These are phyloP conservation scores for Teratosphaeria nubilosa DNA, from an alignment of 2,329 filamentous ascomycete species.

Conservation along the genomic window DNA sequence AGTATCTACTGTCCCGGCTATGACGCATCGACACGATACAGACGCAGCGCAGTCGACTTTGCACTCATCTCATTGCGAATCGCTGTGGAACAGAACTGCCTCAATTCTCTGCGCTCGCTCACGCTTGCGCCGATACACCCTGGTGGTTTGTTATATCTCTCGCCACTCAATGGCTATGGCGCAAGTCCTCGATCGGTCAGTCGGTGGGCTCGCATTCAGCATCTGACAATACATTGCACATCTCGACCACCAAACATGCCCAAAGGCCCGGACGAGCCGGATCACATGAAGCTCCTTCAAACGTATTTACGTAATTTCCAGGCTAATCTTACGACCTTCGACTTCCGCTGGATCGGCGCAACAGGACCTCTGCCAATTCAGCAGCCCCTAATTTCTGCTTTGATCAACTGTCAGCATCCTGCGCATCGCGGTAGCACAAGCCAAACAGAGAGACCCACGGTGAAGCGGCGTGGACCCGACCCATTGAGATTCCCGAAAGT, in stretches of 20 bases:
- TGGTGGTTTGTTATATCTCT: constrained; percentile 65
- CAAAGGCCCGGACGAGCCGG: constrained; percentile 39
- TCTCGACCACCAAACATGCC: constrained; percentile 33
- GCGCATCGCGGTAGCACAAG: neutral
- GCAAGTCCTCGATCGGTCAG: constrained; percentile 60
- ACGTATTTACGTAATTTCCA: constrained; percentile 64
- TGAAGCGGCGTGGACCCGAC: constrained; percentile 6
- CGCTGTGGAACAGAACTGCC: constrained; percentile 62
- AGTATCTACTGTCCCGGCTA: constrained; percentile 68
- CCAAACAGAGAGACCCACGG: constrained; percentile 5
- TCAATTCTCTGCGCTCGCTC: constrained; percentile 57
- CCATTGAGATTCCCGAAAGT: constrained; percentile 58
- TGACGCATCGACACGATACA: constrained; percentile 54
- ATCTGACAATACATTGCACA: constrained; percentile 57
- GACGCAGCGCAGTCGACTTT: constrained; percentile 74
- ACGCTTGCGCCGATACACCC: constrained; percentile 67
- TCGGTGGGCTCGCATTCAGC: constrained; percentile 68
- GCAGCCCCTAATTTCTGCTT: constrained; percentile 29
- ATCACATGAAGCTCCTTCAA: constrained; percentile 57
- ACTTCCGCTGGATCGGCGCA: constrained; percentile 65
- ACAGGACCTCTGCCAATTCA: constrained; percentile 66
- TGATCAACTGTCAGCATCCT: neutral
- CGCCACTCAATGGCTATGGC: constrained; percentile 64
- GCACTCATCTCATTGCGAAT: constrained; percentile 80
- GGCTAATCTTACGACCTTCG: constrained; percentile 42